These are phyloP conservation scores for Petasospora rhodanensis DNA, from an alignment of 1,139 yeast species.

Conservation along the genomic window DNA sequence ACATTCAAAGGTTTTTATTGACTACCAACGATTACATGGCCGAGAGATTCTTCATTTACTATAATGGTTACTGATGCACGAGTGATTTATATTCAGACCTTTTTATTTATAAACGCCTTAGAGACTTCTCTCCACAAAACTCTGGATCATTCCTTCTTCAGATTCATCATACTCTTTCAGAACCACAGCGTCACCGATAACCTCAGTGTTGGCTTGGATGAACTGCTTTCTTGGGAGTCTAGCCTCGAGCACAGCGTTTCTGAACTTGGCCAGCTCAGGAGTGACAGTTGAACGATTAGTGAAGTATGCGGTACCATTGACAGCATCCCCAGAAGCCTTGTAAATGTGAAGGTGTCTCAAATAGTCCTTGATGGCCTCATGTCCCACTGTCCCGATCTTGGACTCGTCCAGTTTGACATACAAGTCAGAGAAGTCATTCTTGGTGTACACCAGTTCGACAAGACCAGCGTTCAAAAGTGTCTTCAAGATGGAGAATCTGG, in stretches of 20 bases:
- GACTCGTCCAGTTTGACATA: conserved; percentile 52
- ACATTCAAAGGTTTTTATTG: neutral
- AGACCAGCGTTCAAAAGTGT: conserved; percentile 64
- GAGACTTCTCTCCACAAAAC: conserved; percentile 60
- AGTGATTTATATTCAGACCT: too few species aligned
- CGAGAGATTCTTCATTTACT: too few species aligned
- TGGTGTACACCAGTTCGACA: conserved; percentile 45
- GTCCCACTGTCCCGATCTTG: conserved; percentile 65
- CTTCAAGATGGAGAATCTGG: conserved; percentile 79
- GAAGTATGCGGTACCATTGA: conserved; percentile 59
- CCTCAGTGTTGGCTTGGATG: conserved; percentile 71
- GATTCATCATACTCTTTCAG: conserved; percentile 71
- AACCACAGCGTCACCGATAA: conserved; percentile 41
- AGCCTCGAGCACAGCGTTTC: conserved; percentile 64
- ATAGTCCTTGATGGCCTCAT: conserved; percentile 67
- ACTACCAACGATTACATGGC: too few species aligned
- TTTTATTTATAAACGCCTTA: too few species aligned
- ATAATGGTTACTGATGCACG: too few species aligned
- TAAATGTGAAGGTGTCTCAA: conserved; percentile 68
- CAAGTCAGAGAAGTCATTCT: conserved; percentile 53
- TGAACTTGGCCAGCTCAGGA: conserved; percentile 54
- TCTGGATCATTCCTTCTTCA: conserved; percentile 72
- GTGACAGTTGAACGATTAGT: conserved; percentile 63
- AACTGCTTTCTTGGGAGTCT: conserved; percentile 81
- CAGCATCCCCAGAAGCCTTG: conserved; percentile 73